phyloP scores from a whole-genome alignment of 148 eudicot genomes.

The Spergularia marina region DNA sequence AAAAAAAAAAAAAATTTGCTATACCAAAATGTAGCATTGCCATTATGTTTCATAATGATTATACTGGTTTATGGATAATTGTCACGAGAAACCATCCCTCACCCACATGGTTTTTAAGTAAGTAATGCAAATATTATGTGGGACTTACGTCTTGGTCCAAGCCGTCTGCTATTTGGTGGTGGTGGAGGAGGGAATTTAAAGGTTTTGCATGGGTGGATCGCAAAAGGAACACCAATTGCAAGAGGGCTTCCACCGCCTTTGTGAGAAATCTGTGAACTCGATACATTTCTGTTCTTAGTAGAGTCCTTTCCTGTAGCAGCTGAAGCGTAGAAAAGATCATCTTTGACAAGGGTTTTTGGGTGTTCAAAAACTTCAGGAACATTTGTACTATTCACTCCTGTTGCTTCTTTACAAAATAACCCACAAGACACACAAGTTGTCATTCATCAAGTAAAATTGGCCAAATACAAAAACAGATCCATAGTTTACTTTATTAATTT shows the following conservation, averaged over 20 bases:
- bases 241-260: constrained; percentile 9
- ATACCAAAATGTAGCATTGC: neutral
- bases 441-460: neutral
- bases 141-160: constrained; percentile 90
- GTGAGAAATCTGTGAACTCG: constrained; percentile 11
- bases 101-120: neutral
- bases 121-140: constrained; percentile 6
- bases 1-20: no score
- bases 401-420: constrained; percentile 26
- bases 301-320: constrained; percentile 21
- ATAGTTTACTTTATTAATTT: neutral
- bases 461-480: neutral
- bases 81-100: neutral
- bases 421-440: constrained; percentile 11
- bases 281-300: constrained; percentile 14
- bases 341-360: constrained; percentile 20
- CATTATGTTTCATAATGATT: neutral
- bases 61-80: neutral
- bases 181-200: constrained; percentile 71
- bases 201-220: constrained; percentile 48
- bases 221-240: constrained; percentile 10
- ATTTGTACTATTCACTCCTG: constrained; percentile 31
- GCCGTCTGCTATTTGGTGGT: constrained; percentile 54
- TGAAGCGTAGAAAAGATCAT: constrained; percentile 16
- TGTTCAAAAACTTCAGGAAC: constrained; percentile 35